phyloP scores from a whole-genome alignment of 306 rosid genomes.

The Alnus rubra region DNA sequence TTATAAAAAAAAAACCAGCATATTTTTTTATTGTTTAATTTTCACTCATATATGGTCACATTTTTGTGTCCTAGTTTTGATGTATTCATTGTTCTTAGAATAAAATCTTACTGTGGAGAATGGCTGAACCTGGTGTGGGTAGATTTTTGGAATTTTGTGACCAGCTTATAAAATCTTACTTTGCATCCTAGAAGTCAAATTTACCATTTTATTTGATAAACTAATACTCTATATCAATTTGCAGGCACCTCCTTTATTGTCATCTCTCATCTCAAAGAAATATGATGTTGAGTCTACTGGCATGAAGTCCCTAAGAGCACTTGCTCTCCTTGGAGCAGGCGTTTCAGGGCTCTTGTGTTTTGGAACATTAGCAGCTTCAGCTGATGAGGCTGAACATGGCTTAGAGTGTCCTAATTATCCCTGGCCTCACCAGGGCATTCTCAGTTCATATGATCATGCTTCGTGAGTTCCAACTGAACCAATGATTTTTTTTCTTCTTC shows the following conservation, averaged over 20 bases:
- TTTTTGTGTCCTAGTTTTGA: background rate
- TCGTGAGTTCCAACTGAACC: constrained; percentile 59
- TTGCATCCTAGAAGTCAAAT: background rate
- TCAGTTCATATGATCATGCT: constrained; percentile 96
- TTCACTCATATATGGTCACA: background rate
- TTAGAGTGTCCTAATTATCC: constrained; percentile 87
- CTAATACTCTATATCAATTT: constrained; percentile 18
- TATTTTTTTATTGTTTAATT: background rate
- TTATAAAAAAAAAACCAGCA: background rate
- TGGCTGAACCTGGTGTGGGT: background rate
- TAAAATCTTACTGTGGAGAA: background rate
- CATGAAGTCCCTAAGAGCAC: constrained; percentile 63
- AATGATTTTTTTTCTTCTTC: background rate
- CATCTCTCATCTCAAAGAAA: constrained; percentile 59
- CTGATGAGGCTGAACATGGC: constrained; percentile 99
- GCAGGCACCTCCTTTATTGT: constrained; percentile 54
- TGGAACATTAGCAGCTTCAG: constrained; percentile 56
- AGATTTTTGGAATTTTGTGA: background rate
- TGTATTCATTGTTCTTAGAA: background rate
- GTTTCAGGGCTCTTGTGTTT: constrained; percentile 78
- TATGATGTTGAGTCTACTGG: constrained; percentile 61
- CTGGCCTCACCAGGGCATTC: constrained; percentile 98
- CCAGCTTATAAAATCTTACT: background rate
- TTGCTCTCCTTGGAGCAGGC: constrained; percentile 90
- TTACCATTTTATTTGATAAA: constrained; percentile 9